Evolutionary conservation across 495 filamentous ascomycete species (phyloP), one percentile per base, ranked within the genome.

Genomic region (Achaetomiella virescens): DNA sequence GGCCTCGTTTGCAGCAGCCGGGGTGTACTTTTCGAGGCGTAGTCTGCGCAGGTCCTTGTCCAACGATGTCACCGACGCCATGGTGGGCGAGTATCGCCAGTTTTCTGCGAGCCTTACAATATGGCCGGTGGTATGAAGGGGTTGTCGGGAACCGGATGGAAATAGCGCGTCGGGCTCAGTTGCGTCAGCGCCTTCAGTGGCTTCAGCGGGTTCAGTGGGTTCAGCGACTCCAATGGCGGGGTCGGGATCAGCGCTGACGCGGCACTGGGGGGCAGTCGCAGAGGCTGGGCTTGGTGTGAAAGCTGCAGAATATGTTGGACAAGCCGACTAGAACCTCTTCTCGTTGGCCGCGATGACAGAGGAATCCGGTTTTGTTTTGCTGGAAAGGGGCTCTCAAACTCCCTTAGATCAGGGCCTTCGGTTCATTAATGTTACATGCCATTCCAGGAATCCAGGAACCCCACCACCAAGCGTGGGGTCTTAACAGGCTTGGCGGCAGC

Each of bases 41-140:
- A 96, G 68, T 68, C 85, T 91, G 75, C 87, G 88, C 83, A 99
- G 79, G 78, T 99, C 95, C 70, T 90, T 91, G 67, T 99, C 95
- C 33, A 99, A 75, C 54, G 90, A 96, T 43, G 89, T 80, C 9
- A 97, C 95, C 36, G 95, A 97, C 58, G 95, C 91, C 93, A 97
- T 97, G 59, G 49, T 50, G 33, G 41, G 31, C 35, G 52, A 27
- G 3, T 46, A 33, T 48, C 41, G 36, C 6, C n/a, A 20, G 18
- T 47, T 37, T 3, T 20, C 5, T n/a, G 38, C 12, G 42, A n/a
- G 18, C 3, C 6, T 21, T 22, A 17, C 35, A 14, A 10, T 25
- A 17, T 40, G 24, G 17, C 20, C 38, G 38, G 38, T 8, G 12
- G 21, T 41, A n/a, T 41, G 47, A 17, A 17, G 12, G 48, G 21